Percentiles rank a stretch among this genome's conserved stretches.
phyloP scores from a whole-genome alignment of 352 stramenopile genomes.

The Phytophthora tentaculata region DNA sequence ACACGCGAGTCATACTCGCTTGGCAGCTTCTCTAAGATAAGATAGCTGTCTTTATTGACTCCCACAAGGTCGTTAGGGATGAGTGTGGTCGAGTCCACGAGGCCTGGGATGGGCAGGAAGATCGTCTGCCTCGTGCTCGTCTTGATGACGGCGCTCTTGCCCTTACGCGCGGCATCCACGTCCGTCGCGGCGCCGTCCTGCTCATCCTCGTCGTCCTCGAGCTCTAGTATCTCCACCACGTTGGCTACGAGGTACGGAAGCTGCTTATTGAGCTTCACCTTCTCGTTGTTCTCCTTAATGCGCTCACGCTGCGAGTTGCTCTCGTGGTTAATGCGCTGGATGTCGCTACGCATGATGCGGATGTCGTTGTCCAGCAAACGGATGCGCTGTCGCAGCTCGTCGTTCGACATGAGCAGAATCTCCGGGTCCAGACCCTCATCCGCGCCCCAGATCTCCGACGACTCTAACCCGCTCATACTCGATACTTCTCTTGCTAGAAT shows the following conservation, averaged over 20 bases:
- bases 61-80: slow-evolving; percentile 98
- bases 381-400: slow-evolving; percentile 96
- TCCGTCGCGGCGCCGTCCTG: slow-evolving; percentile 95
- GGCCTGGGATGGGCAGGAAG: slow-evolving; percentile 97
- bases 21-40: slow-evolving; percentile 99
- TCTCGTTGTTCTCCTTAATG: slow-evolving; percentile 99
- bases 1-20: slow-evolving; percentile 98
- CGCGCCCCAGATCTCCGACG: slow-evolving; percentile 66
- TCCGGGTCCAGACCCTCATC: slow-evolving; percentile 85
- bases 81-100: slow-evolving; percentile 95
- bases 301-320: slow-evolving; percentile 92
- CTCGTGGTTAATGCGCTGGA: slow-evolving; percentile 97
- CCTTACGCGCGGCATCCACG: slow-evolving; percentile 91
- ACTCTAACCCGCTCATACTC: slow-evolving; percentile 73
- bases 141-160: slow-evolving; percentile 97
- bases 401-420: slow-evolving; percentile 94
- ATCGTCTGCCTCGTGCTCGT: slow-evolving; percentile 99
- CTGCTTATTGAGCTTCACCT: slow-evolving; percentile 99
- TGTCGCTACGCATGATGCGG: slow-evolving; percentile 97
- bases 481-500: slow-evolving; percentile 16
- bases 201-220: slow-evolving; percentile 93
- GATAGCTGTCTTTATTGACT: slow-evolving; percentile 99
- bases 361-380: slow-evolving; percentile 97
- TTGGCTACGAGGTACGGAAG: slow-evolving; percentile 99
- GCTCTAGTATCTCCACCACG: slow-evolving; percentile 94